Conservation (phyloP, 2,329 filamentous ascomycete species). For the Aaosphaeria arxii region DNA sequence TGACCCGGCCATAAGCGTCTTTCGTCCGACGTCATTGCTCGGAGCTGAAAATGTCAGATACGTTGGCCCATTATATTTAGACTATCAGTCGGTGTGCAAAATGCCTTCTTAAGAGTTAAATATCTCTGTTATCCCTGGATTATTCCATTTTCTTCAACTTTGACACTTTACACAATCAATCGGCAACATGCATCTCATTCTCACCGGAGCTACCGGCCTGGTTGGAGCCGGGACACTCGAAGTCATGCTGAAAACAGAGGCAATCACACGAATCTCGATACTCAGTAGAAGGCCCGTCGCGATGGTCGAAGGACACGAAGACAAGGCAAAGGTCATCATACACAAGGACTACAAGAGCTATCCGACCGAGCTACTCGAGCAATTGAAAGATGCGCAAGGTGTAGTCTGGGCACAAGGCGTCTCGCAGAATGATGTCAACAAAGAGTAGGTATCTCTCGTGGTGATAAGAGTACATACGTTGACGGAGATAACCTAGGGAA, state of each 20-base stretch:
- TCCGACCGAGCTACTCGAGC: constrained; percentile 53
- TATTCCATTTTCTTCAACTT: no score
- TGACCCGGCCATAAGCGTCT: no score
- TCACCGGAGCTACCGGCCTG: constrained; percentile 45
- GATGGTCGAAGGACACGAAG: constrained; percentile 58
- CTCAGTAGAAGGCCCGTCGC: constrained; percentile 63
- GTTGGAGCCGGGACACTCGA: constrained; percentile 40
- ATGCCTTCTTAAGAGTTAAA: no score
- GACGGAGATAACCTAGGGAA: constrained; percentile 38
- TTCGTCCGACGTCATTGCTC: no score
- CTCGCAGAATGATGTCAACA: constrained; percentile 57
- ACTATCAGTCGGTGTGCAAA: no score
- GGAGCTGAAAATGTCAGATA: no score
- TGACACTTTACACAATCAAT: no score
- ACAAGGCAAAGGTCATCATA: constrained; percentile 62
- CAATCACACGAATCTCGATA: constrained; percentile 65
- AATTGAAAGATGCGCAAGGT: constrained; percentile 63
- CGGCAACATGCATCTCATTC: constrained; percentile 39
- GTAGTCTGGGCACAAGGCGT: constrained; percentile 75
- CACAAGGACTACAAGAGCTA: constrained; percentile 67
- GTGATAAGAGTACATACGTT: not conserved
- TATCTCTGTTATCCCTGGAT: no score
- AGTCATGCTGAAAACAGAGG: constrained; percentile 36
- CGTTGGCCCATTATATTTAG: no score
- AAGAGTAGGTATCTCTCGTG: constrained; percentile 47